phyloP scores from a whole-genome alignment of 2,329 filamentous ascomycete species.

The Paraphaeosphaeria minitans region DNA sequence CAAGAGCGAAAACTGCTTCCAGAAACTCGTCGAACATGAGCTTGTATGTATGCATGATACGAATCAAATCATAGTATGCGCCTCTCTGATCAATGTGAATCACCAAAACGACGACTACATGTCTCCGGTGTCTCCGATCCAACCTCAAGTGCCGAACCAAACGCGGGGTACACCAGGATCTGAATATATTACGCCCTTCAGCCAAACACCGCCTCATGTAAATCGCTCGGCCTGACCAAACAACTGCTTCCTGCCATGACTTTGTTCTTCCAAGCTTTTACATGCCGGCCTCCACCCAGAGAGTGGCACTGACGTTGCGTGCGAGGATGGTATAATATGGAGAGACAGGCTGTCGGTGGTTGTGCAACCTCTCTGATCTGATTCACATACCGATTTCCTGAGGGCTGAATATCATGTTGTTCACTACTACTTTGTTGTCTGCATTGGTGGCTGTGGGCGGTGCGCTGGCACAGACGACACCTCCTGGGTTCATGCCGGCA shows the following conservation, averaged over 20 bases:
- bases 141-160: constrained; percentile 7
- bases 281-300: neutral
- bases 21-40: neutral
- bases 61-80: neutral
- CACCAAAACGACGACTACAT: neutral
- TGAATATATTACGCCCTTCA: constrained; percentile 5
- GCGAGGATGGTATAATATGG: constrained; percentile 7
- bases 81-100: neutral
- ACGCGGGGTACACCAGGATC: constrained; percentile 8
- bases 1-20: neutral
- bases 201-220: constrained; percentile 9
- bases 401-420: neutral
- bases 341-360: constrained; percentile 1
- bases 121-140: neutral
- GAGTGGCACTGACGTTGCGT: neutral
- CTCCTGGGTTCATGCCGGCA: constrained; percentile 29
- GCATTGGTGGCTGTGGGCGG: neutral
- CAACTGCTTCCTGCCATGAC: neutral
- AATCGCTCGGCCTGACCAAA: constrained; percentile 4
- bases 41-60: neutral
- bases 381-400: neutral
- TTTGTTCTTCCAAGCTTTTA: neutral
- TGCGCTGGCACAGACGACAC: constrained; percentile 22
- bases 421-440: neutral
- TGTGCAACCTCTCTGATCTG: neutral